Evolutionary conservation across 1,284 basidiomycete species (phyloP).

Genomic region (Microbotryomycetes sp.): DNA sequence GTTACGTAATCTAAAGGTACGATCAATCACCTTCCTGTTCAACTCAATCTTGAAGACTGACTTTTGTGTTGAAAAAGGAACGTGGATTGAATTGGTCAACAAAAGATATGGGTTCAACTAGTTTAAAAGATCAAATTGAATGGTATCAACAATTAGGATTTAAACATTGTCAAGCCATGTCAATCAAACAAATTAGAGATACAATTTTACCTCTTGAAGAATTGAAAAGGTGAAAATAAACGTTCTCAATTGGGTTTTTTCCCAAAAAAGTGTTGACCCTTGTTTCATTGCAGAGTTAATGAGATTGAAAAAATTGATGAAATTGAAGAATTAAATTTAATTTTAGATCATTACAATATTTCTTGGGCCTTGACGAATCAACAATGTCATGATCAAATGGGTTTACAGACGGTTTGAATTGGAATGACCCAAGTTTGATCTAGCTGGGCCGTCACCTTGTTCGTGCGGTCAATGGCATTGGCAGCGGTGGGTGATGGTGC

Average conservation of each 20-base stretch:
- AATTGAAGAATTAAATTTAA: slow-evolving; percentile 81
- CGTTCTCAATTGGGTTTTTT: neutral
- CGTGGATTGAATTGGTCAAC: too few species aligned
- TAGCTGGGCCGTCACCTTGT: too few species aligned
- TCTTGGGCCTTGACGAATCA: slow-evolving; percentile 54
- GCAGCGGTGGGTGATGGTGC: too few species aligned
- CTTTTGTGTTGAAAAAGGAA: too few species aligned
- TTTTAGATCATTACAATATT: slow-evolving; percentile 78
- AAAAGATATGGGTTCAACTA: neutral
- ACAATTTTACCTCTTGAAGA: slow-evolving; percentile 54
- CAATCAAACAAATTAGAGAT: slow-evolving; percentile 51
- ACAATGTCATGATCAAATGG: slow-evolving; percentile 22
- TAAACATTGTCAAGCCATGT: neutral
- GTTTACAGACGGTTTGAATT: too few species aligned
- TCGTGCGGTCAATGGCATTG: too few species aligned
- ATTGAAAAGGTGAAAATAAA: neutral
- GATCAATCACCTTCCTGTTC: neutral
- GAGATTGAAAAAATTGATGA: slow-evolving; percentile 80
- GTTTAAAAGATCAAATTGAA: neutral
- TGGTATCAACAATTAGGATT: neutral
- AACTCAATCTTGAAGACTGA: neutral
- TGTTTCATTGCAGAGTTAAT: slow-evolving; percentile 53
- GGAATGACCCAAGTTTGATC: too few species aligned
- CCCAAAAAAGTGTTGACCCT: neutral
- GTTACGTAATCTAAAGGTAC: slow-evolving; percentile 72